These are phyloP conservation scores for Ogataea salicorniae DNA, from an alignment of 805 yeast species.

Conservation along the genomic window DNA sequence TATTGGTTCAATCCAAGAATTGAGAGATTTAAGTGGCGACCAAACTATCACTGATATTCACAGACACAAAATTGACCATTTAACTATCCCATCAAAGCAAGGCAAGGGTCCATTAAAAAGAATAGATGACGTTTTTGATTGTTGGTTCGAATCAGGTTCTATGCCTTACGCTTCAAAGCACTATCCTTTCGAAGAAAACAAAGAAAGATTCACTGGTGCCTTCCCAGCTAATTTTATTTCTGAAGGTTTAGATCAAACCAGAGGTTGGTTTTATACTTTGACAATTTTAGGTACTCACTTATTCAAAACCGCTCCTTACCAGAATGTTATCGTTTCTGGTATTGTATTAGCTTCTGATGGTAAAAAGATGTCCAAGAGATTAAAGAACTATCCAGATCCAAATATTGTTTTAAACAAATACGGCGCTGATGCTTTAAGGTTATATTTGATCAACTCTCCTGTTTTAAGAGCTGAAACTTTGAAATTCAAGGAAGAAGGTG, in stretches of 20 bases:
- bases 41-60: constrained; percentile 82
- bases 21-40: constrained; percentile 78
- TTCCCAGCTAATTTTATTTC: constrained; percentile 98
- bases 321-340: constrained; percentile 94
- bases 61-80: constrained; percentile 85
- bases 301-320: constrained; percentile 87
- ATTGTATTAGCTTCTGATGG: constrained; percentile 97
- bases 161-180: constrained; percentile 98
- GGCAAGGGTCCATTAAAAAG: constrained; percentile 88
- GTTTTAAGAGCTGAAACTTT: constrained; percentile 94
- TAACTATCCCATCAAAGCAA: constrained; percentile 85
- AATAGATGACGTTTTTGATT: constrained; percentile 96
- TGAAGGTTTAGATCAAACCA: constrained; percentile 98
- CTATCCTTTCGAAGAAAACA: constrained; percentile 87
- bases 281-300: constrained; percentile 93
- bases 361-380: constrained; percentile 97
- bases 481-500: constrained; percentile 98
- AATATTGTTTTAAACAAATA: constrained; percentile 70
- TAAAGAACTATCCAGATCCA: constrained; percentile 98
- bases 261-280: constrained; percentile 99
- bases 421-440: constrained; percentile 97
- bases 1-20: constrained; percentile 85
- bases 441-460: constrained; percentile 95
- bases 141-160: constrained; percentile 99
- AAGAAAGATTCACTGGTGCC: constrained; percentile 60